phyloP scores from a whole-genome alignment of 768 basidiomycete genomes.

The Nidularia pulvinata region DNA sequence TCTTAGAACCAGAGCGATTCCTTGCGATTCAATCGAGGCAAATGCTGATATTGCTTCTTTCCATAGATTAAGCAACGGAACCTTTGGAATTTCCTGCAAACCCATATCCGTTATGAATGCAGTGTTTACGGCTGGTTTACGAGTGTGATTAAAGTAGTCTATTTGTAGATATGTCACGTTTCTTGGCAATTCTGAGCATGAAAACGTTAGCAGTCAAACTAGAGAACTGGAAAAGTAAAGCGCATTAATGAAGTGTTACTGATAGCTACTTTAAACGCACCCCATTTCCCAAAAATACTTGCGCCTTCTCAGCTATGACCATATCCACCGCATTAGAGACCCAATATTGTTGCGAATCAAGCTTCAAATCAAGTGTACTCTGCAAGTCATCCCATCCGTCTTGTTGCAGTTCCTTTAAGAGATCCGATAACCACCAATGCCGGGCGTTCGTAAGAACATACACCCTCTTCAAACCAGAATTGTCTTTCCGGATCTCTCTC shows the following conservation, averaged over 20 bases:
- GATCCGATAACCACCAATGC: background rate
- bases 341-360: background rate
- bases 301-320: background rate
- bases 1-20: too few species aligned
- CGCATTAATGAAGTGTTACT: background rate
- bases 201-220: background rate
- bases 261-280: background rate
- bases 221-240: background rate
- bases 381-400: background rate
- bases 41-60: too few species aligned
- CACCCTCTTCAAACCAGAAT: background rate
- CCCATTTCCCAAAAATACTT: background rate
- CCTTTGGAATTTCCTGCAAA: too few species aligned
- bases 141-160: too few species aligned
- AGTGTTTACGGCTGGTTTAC: too few species aligned
- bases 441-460: background rate
- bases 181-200: background rate
- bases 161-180: background rate
- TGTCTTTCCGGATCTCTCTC: background rate
- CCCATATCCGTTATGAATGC: too few species aligned
- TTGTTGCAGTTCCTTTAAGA: background rate
- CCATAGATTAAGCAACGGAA: too few species aligned
- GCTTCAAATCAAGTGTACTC: background rate
- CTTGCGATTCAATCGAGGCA: too few species aligned
- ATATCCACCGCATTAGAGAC: background rate